These are phyloP conservation scores for Tanozyma kutaoensis DNA, from an alignment of 805 yeast species.

Conservation along the genomic window DNA sequence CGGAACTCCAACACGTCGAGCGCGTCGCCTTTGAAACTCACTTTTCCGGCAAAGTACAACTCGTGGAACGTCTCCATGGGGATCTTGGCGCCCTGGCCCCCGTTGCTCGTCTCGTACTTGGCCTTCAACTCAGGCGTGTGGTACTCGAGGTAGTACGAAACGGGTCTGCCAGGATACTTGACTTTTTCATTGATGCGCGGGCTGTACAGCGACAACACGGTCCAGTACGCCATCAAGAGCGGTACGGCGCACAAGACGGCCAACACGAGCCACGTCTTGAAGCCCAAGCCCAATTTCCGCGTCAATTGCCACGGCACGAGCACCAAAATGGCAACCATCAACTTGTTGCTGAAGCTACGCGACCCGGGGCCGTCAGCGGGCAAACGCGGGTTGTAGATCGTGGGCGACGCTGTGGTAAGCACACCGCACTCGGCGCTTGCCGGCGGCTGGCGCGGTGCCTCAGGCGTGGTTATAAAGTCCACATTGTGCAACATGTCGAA, in stretches of 20 bases:
- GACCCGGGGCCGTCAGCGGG: constrained; percentile 91
- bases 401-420: constrained; percentile 35
- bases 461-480: no score
- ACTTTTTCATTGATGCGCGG: constrained; percentile 76
- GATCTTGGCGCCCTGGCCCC: constrained; percentile 58
- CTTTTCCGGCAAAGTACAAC: constrained; percentile 72
- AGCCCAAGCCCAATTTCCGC: constrained; percentile 57
- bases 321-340: constrained; percentile 34
- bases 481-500: constrained; percentile 23
- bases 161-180: constrained; percentile 61
- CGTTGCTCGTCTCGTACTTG: constrained; percentile 40
- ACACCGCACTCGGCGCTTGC: constrained; percentile 22
- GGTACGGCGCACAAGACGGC: constrained; percentile 47
- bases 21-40: constrained; percentile 77
- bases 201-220: constrained; percentile 58
- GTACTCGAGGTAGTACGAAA: constrained; percentile 70
- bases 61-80: constrained; percentile 92
- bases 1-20: constrained; percentile 75
- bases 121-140: constrained; percentile 57
- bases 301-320: constrained; percentile 52
- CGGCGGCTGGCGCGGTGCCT: no score
- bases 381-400: constrained; percentile 74
- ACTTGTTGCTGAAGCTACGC: constrained; percentile 54
- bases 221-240: constrained; percentile 73
- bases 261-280: constrained; percentile 53